Base-by-base conservation (phyloP, 495 filamentous ascomycete genomes). In the Penicillium riverlandense region DNA sequence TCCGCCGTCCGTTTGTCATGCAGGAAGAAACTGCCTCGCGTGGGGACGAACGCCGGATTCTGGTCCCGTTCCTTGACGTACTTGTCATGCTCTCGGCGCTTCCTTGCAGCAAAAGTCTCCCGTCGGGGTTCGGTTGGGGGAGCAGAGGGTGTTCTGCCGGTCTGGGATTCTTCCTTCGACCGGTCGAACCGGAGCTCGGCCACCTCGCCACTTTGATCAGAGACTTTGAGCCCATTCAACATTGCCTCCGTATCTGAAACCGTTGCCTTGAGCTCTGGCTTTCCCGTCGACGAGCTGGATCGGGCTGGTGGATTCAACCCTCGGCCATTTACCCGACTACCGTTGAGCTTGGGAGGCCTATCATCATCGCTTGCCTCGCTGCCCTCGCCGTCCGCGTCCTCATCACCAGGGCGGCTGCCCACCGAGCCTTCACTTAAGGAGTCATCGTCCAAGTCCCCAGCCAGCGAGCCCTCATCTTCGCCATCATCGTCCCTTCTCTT, bases 1-100 rank as follows among this genome's bases (percentile, higher is more conserved):
- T 84, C 85, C 29, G 79, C 74, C 40, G 86, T 80, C 47, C 90
- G 78, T 52, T 95, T 89, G 60, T 98, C 92, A 63, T 98, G 92
- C 72, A 97, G 82, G 71, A 96, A 98, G 72, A 98, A 98, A 41
- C 82, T 84, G 16, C 92, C 92, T 40, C 94, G 77, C 54, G 94
- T 97, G 41, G 92, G 92, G 30, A 97, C 90, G 63, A 95, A 95
- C 29, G 91, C 82, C 35, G 92, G 92, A 67, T 96, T 88, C 48
- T 86, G 82, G 57, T 91, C 90, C 49, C 86, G 78, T 60, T 85
- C 84, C 67, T 86, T 87, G 61, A 82, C 79, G 63, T 90, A 89
- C 54, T 95, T 88, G 35, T 96, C 91, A 54, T 95, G 86, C 52
- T 96, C 91, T 41, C 84, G 81, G 41, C 87, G 81, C 65, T 84